These are phyloP conservation scores for Helminthosporium solani DNA, from an alignment of 2,329 filamentous ascomycete genomes.

Conservation along the genomic window DNA sequence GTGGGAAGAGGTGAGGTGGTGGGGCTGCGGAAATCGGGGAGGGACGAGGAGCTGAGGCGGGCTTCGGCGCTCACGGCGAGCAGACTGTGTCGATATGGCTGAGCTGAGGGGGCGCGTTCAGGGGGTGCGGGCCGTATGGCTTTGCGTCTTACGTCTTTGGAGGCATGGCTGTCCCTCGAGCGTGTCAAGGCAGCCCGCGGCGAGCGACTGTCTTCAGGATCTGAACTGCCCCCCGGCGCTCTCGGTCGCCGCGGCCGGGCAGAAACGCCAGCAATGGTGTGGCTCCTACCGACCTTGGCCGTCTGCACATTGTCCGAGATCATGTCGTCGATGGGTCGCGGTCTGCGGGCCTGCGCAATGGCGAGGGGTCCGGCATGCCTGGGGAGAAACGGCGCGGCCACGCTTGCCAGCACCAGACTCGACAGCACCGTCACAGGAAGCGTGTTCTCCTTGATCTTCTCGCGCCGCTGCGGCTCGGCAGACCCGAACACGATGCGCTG, in stretches of 20 bases:
- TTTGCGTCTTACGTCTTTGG: conserved; percentile 33
- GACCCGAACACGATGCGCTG: conserved; percentile 84
- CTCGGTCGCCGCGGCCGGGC: conserved; percentile 49
- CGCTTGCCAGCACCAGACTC: conserved; percentile 74
- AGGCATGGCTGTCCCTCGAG: conserved; percentile 23
- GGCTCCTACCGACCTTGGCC: conserved; percentile 64
- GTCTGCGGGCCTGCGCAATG: conserved; percentile 77
- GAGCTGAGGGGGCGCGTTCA: conserved; percentile 27
- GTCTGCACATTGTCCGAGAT: conserved; percentile 59
- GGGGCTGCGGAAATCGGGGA: conserved; percentile 62
- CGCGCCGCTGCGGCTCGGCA: conserved; percentile 65
- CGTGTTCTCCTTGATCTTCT: conserved; percentile 79
- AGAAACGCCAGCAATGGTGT: conserved; percentile 61
- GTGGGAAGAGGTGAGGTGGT: conserved; percentile 44
- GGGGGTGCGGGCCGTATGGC: conserved; percentile 23
- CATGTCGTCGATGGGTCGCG: conserved; percentile 62
- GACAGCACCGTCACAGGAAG: conserved; percentile 78
- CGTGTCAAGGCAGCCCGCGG: conserved; percentile 43
- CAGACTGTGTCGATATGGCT: conserved; percentile 47
- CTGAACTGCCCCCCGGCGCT: conserved; percentile 33
- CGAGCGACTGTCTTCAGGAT: conserved; percentile 38
- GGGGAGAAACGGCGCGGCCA: conserved; percentile 74
- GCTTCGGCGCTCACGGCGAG: conserved; percentile 61
- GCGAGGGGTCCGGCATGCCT: conserved; percentile 77
- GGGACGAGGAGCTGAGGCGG: conserved; percentile 66